phyloP scores from a whole-genome alignment of 192 early-diverging fungal species.

The Backusella westeae region DNA sequence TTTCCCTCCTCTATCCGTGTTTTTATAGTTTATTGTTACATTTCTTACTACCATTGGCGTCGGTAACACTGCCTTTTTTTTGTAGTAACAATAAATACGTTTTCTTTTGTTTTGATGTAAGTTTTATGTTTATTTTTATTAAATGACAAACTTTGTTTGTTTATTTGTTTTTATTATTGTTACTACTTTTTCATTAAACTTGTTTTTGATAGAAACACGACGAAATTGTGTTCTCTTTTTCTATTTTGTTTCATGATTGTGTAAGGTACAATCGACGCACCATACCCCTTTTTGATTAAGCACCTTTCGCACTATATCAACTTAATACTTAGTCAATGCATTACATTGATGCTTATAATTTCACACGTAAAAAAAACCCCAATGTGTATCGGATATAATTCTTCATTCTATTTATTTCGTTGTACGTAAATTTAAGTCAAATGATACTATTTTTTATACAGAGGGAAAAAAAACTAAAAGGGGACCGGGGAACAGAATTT shows the following conservation, averaged over 20 bases:
- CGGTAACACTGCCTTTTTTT: neutral
- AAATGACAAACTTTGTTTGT: neutral
- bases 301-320: too few relatives aligned
- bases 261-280: too few relatives aligned
- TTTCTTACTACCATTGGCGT: too few relatives aligned
- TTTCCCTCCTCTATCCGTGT: neutral
- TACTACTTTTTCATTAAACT: constrained; percentile 1
- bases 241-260: neutral
- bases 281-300: too few relatives aligned
- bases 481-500: neutral
- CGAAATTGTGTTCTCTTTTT: neutral
- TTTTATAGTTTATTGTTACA: neutral
- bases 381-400: neutral
- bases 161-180: neutral
- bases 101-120: neutral
- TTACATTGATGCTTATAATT: too few relatives aligned
- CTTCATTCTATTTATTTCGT: neutral
- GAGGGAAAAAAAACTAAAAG: neutral
- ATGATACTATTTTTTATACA: neutral
- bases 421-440: neutral
- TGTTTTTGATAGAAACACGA: neutral
- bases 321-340: too few relatives aligned
- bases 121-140: neutral
- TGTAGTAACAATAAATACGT: neutral
- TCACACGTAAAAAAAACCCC: neutral